These are phyloP conservation scores for Wickerhamomyces sp. DNA, from an alignment of 1,139 yeast genomes.

Conservation along the genomic window DNA sequence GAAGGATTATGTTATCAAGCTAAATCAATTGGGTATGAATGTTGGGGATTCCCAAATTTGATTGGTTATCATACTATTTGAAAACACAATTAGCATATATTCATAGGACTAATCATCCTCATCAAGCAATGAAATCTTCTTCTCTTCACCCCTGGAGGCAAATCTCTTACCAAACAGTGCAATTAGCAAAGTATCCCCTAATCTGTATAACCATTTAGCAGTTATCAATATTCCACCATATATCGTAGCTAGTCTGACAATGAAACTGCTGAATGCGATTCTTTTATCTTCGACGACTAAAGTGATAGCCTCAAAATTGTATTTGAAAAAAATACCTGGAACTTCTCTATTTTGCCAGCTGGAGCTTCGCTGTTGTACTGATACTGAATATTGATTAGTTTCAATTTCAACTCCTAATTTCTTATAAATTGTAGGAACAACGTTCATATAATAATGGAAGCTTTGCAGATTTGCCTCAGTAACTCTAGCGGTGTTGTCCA, in stretches of 20 bases:
- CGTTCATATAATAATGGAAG: slow-evolving; percentile 65
- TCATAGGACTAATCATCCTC: no score
- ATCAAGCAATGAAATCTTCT: slow-evolving; percentile 25
- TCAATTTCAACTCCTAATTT: slow-evolving; percentile 68
- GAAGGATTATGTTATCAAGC: slow-evolving; percentile 50
- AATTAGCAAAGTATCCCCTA: slow-evolving; percentile 40
- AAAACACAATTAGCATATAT: no score
- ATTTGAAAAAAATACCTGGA: slow-evolving; percentile 82
- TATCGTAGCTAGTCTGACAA: slow-evolving; percentile 75
- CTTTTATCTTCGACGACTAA: slow-evolving; percentile 66
- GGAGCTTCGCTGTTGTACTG: slow-evolving; percentile 23
- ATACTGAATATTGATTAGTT: slow-evolving; percentile 82
- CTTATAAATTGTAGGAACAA: slow-evolving; percentile 78
- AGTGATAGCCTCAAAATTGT: slow-evolving; percentile 85
- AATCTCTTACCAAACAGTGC: slow-evolving; percentile 46
- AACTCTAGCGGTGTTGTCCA: slow-evolving; percentile 66
- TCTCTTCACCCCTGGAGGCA: slow-evolving; percentile 54
- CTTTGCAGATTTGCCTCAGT: slow-evolving; percentile 42
- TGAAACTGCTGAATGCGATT: slow-evolving; percentile 71
- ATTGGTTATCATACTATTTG: slow-evolving; percentile 13
- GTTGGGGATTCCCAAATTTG: slow-evolving; percentile 30
- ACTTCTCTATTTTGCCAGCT: slow-evolving; percentile 28
- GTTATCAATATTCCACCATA: slow-evolving; percentile 59
- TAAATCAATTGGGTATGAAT: slow-evolving; percentile 38
- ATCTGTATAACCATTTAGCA: slow-evolving; percentile 42